phyloP scores from a whole-genome alignment of 2,329 filamentous ascomycete genomes.

The Dendryphion nanum region DNA sequence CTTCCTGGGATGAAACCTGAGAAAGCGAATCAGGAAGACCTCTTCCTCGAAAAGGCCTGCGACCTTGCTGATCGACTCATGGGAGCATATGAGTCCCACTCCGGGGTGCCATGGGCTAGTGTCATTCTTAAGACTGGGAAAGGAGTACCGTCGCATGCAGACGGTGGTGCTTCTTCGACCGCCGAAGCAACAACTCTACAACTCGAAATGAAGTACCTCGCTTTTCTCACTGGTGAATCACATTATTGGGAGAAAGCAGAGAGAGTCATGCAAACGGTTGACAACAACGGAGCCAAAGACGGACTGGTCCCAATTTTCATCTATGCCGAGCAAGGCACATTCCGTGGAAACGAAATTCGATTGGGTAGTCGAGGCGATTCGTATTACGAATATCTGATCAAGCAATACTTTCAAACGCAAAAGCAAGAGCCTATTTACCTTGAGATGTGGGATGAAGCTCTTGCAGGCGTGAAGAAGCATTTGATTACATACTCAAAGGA shows the following conservation, averaged over 20 bases:
- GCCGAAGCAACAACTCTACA: constrained; percentile 91
- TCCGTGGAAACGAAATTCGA: constrained; percentile 81
- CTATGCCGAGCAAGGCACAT: constrained; percentile 73
- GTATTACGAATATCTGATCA: constrained; percentile 98
- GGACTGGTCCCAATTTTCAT: constrained; percentile 92
- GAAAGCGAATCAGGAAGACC: constrained; percentile 75
- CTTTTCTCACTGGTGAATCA: constrained; percentile 89
- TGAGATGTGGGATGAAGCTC: constrained; percentile 88
- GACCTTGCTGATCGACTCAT: constrained; percentile 87
- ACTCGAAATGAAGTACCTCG: constrained; percentile 94
- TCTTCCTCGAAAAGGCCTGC: constrained; percentile 94
- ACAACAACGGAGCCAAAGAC: constrained; percentile 74
- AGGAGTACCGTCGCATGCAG: constrained; percentile 78
- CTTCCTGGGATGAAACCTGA: constrained; percentile 76
- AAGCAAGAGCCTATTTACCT: constrained; percentile 81
- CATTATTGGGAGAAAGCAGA: constrained; percentile 92
- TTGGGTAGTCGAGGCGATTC: constrained; percentile 93
- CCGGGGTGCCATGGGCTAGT: constrained; percentile 86
- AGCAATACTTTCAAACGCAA: constrained; percentile 94
- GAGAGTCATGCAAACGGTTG: constrained; percentile 86
- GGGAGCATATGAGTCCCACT: constrained; percentile 81
- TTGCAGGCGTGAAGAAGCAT: constrained; percentile 85
- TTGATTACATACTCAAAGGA: constrained; percentile 84
- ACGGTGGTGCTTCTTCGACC: constrained; percentile 86
- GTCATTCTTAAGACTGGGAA: constrained; percentile 77